Conservation (phyloP, 371 early-diverging fungal genomes). For the Mortierella sp. region DNA sequence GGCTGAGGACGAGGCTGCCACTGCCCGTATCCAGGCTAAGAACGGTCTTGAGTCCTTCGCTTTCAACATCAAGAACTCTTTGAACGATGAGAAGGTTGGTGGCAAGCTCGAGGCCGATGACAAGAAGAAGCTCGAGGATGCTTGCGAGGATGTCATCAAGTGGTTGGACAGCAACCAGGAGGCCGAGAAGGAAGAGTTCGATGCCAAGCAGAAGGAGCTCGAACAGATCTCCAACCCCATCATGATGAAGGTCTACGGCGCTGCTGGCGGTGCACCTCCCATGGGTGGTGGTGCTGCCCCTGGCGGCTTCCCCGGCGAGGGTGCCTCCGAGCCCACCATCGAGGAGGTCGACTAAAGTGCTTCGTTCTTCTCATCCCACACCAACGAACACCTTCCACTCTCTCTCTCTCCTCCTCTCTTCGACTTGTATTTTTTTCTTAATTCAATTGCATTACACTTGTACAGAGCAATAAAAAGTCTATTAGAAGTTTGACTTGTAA, state of each 20-base stretch:
- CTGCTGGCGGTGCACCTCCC: constrained; percentile 74
- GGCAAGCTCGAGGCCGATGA: constrained; percentile 82
- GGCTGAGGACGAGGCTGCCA: constrained; percentile 92
- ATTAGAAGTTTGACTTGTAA: too few relatives aligned
- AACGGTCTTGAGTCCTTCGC: constrained; percentile 93
- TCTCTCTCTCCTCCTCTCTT: constrained; percentile 16
- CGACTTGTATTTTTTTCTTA: constrained; percentile 18
- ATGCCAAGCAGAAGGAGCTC: constrained; percentile 92
- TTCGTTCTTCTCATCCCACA: background rate
- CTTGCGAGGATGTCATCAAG: constrained; percentile 85
- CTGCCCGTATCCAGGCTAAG: constrained; percentile 87
- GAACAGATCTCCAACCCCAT: constrained; percentile 96
- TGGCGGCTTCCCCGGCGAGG: constrained; percentile 56
- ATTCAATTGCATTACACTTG: constrained; percentile 34
- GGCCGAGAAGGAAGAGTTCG: constrained; percentile 95
- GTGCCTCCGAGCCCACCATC: constrained; percentile 77
- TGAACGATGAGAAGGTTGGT: constrained; percentile 87
- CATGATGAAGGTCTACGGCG: constrained; percentile 89
- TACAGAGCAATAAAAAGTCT: constrained; percentile 32
- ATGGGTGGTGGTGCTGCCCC: background rate
- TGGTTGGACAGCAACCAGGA: constrained; percentile 91
- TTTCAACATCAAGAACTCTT: constrained; percentile 91
- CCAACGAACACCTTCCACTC: constrained; percentile 29
- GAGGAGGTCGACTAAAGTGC: constrained; percentile 80
- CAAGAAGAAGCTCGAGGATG: constrained; percentile 83